phyloP scores from a whole-genome alignment of 208 protist genomes.

The Acanthamoeba polyphaga region DNA sequence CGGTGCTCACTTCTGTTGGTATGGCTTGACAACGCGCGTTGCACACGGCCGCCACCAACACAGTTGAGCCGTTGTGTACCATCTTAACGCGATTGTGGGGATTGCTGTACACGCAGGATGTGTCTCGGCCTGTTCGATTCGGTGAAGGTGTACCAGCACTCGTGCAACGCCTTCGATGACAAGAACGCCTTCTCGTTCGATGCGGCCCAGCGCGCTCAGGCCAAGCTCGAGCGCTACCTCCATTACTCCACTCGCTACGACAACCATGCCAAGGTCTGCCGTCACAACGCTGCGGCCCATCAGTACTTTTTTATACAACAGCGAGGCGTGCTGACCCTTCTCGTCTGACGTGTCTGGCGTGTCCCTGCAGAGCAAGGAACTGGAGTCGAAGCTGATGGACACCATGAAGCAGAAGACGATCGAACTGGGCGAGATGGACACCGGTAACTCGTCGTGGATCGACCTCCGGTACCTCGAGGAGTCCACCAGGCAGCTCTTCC shows the following conservation, averaged over 20 bases:
- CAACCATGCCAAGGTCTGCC: conserved; percentile 43
- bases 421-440: conserved; percentile 29
- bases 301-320: background rate
- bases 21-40: background rate
- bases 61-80: background rate
- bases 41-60: background rate
- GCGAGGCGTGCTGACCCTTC: background rate
- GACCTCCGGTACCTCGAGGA: conserved; percentile 60
- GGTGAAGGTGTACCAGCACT: conserved; percentile 46
- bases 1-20: conserved; percentile 51
- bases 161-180: conserved; percentile 56
- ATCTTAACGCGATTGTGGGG: too few relatives aligned
- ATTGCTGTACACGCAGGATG: background rate
- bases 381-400: conserved; percentile 14
- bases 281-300: too few relatives aligned
- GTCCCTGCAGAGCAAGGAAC: conserved; percentile 3
- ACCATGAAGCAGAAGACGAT: conserved; percentile 29
- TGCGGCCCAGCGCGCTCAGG: conserved; percentile 19
- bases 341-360: background rate
- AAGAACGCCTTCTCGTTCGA: conserved; percentile 40
- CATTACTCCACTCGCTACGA: conserved; percentile 37
- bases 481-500: conserved; percentile 47
- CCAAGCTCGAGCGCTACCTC: conserved; percentile 64
- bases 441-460: conserved; percentile 30
- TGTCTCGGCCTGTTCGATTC: conserved; percentile 43